Evolutionary conservation across 345 rosid species (phyloP).

Genomic region (Acer yangbiense): DNA sequence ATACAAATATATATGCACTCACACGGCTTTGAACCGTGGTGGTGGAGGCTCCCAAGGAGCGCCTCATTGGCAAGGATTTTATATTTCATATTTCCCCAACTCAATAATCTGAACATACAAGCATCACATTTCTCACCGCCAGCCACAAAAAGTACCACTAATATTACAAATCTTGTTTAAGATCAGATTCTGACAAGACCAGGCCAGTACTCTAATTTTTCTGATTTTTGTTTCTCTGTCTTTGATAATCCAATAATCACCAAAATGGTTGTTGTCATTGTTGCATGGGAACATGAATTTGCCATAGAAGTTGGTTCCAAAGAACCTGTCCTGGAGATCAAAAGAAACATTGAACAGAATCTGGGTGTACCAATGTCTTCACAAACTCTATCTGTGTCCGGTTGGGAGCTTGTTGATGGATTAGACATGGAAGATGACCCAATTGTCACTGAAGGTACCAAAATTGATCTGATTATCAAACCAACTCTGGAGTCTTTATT

Average conservation of each 20-base stretch:
- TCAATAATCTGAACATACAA: background rate
- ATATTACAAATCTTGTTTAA: background rate
- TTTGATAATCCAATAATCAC: background rate
- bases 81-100: background rate
- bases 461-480: conserved; percentile 60
- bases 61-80: too few relatives aligned
- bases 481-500: conserved; percentile 21
- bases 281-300: conserved; percentile 48
- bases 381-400: conserved; percentile 59
- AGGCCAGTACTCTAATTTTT: background rate
- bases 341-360: conserved; percentile 50
- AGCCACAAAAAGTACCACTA: background rate
- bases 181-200: background rate
- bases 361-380: conserved; percentile 52
- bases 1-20: too few relatives aligned
- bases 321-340: conserved; percentile 66
- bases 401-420: conserved; percentile 83
- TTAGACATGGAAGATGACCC: conserved; percentile 93
- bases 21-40: too few relatives aligned
- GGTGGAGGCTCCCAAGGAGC: too few relatives aligned
- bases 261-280: conserved; percentile 55
- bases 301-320: conserved; percentile 51
- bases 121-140: background rate
- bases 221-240: background rate
- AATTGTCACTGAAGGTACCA: conserved; percentile 63